These are phyloP conservation scores for Saccharomyces hybrid DNA, from an alignment of 1,139 yeast species.

Conservation along the genomic window DNA sequence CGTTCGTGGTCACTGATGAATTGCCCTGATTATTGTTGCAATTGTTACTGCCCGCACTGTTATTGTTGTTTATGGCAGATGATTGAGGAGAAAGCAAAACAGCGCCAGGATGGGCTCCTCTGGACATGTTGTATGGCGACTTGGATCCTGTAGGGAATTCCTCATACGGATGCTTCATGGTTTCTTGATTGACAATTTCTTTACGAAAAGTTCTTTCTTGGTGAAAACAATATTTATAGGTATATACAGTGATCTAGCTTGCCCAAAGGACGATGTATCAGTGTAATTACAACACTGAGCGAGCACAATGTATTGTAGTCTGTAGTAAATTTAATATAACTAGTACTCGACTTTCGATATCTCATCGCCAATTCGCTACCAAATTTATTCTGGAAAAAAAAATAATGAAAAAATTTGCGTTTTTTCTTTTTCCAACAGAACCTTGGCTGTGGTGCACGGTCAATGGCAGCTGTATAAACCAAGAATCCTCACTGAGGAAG, in stretches of 20 bases:
- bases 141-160: slow-evolving; percentile 3
- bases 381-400: not conserved
- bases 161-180: not conserved
- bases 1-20: slow-evolving; percentile 11
- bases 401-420: slow-evolving; percentile 4
- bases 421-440: not conserved
- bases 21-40: slow-evolving; percentile 7
- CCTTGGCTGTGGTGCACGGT: not conserved
- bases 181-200: not conserved
- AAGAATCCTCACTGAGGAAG: not conserved
- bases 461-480: not conserved
- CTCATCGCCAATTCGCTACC: not conserved
- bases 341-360: not conserved
- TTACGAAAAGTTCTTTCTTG: not conserved
- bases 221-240: not conserved
- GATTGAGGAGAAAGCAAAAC: slow-evolving; percentile 14
- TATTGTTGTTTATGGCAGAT: no score
- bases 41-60: slow-evolving; percentile 2
- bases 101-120: slow-evolving; percentile 34
- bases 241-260: not conserved
- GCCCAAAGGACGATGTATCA: not conserved
- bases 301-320: not conserved
- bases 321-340: not conserved
- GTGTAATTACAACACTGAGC: not conserved
- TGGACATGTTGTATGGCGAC: slow-evolving; percentile 6